Evolutionary conservation across 177 flowering plant genomes (phyloP).

Genomic region (Tripterygium wilfordii): DNA sequence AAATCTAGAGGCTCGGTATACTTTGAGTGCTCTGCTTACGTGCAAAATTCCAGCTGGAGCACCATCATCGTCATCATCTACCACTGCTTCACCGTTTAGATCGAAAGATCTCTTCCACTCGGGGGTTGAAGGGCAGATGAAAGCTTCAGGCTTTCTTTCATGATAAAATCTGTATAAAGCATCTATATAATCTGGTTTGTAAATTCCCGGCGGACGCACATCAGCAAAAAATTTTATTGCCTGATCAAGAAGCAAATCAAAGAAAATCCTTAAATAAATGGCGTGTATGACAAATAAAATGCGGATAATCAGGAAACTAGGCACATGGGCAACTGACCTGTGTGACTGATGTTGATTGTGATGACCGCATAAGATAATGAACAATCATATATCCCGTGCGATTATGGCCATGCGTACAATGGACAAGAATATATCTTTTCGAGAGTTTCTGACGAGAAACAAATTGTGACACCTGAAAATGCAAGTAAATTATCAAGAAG

Average conservation of each 20-base stretch:
- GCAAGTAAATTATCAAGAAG: neutral
- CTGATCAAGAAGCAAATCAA: slow-evolving; percentile 29
- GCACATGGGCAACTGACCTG: slow-evolving; percentile 45
- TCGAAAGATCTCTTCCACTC: slow-evolving; percentile 97
- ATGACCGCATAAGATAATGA: slow-evolving; percentile 84
- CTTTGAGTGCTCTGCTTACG: slow-evolving; percentile 30
- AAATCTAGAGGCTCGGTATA: neutral
- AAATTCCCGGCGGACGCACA: slow-evolving; percentile 97
- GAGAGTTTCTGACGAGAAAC: slow-evolving; percentile 59
- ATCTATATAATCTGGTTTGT: slow-evolving; percentile 86
- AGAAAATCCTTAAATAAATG: slow-evolving; percentile 1
- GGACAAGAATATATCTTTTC: slow-evolving; percentile 82
- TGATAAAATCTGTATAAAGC: slow-evolving; percentile 84
- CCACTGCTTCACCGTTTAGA: slow-evolving; percentile 89
- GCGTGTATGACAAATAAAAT: neutral
- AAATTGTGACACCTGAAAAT: slow-evolving; percentile 70
- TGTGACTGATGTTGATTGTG: slow-evolving; percentile 55
- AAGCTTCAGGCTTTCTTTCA: slow-evolving; percentile 73
- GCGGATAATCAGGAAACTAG: slow-evolving; percentile 1
- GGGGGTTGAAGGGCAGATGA: slow-evolving; percentile 78
- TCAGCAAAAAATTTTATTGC: slow-evolving; percentile 72
- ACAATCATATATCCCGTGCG: slow-evolving; percentile 96
- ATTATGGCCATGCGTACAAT: slow-evolving; percentile 98
- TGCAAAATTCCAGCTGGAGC: slow-evolving; percentile 37
- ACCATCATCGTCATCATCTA: slow-evolving; percentile 93